Base-by-base conservation (phyloP, 2,329 filamentous ascomycete species). In the Trichoderma sp. region DNA sequence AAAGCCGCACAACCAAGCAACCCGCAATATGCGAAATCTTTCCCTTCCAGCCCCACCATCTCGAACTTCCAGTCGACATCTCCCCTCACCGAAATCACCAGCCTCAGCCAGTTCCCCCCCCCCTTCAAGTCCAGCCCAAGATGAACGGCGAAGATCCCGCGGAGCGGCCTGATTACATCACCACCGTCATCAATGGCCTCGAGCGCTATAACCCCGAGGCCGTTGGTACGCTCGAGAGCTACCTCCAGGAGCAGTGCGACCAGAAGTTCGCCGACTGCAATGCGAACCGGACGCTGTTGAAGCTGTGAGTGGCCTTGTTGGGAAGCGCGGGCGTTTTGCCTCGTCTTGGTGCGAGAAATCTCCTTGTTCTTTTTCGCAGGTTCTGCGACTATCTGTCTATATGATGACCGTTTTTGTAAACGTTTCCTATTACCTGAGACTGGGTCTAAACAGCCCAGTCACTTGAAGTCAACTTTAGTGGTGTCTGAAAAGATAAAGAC, bases 131-230 rank as follows among this genome's bases (percentile, higher is more conserved):
- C 72, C 75, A 71, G 52, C 52, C 75, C 83, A 87, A 73, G 73
- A 88, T 88, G 86, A 87, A 87, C 83, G 84, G 84, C 84, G 94
- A 97, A 86, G 92, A 94, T 82, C 92, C 92, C 84, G 90, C 92
- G 76, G 92, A 97, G 82, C 87, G 95, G 80, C 94, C 95, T 75
- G 92, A 95, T 74, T 90, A 95, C 80, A 96, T 99, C 81, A 91
- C 93, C 78, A 86, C 84, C 80, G 97, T 99, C 78, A 93, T 99
- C 78, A 97, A 94, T 83, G 94, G 95, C 74, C 92, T 99, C 72
- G 95, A 99, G 82, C 89, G 95, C 77, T 99, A 99, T 85, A 99
- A 99, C 82, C 95, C 95, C 50, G 95, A 99, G 84, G 97, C 95
- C 61, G 97, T 96, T 59, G 88, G 88, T 70, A 87, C 92, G 73